Conservation (phyloP, 768 basidiomycete species). For the Lactifluus echinatus region DNA sequence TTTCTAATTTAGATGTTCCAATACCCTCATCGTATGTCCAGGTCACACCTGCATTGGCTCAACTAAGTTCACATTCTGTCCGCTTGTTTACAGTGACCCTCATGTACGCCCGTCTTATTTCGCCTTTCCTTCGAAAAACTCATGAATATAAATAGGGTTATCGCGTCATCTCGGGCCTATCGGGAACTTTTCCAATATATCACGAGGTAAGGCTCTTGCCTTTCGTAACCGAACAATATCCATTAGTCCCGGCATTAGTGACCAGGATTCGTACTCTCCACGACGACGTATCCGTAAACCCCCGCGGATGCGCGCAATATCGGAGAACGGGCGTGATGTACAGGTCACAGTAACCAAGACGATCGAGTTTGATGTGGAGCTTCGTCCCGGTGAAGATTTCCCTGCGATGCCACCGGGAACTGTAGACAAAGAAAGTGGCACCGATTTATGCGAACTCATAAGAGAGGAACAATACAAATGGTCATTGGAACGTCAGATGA, state of each 20-base stretch:
- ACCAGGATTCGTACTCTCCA: not conserved
- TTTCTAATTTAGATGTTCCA: no score
- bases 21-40: conserved; percentile 14
- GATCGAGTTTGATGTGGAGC: conserved; percentile 14
- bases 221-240: not conserved
- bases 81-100: conserved; percentile 1
- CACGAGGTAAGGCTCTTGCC: conserved; percentile 1
- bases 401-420: not conserved
- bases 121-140: no score
- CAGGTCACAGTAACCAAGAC: conserved; percentile 13
- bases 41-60: not conserved
- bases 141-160: not conserved
- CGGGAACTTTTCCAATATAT: conserved; percentile 19
- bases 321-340: not conserved
- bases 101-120: conserved; percentile 1
- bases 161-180: conserved; percentile 13
- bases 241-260: not conserved
- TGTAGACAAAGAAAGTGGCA: not conserved
- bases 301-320: not conserved
- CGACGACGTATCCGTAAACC: not conserved
- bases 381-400: not conserved
- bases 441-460: not conserved
- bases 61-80: not conserved
- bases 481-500: conserved; percentile 15
- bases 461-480: conserved; percentile 5